These are phyloP conservation scores for Canna indica DNA, from an alignment of 176 grass and related monocot species.

Conservation along the genomic window DNA sequence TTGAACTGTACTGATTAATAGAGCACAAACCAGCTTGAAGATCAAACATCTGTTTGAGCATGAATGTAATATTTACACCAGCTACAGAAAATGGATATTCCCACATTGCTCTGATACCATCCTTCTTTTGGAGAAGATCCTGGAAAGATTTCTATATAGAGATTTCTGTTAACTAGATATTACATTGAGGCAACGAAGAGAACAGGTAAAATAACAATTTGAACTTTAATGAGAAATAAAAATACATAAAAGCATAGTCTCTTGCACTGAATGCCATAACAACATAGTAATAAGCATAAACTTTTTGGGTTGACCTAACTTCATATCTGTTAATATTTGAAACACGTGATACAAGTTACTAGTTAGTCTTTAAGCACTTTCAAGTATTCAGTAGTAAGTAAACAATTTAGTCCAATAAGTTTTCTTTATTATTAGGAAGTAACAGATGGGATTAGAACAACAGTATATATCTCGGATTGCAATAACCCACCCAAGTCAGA, in stretches of 20 bases:
- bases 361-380: background rate
- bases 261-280: background rate
- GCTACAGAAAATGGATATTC: conserved; percentile 97
- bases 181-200: background rate
- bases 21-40: conserved; percentile 65
- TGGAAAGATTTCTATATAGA: conserved; percentile 69
- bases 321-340: background rate
- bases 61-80: too few species aligned
- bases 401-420: background rate
- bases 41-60: conserved; percentile 97
- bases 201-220: background rate
- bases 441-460: background rate
- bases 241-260: background rate
- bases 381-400: background rate
- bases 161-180: background rate
- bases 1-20: background rate
- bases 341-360: background rate
- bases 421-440: background rate
- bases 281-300: background rate
- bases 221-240: background rate
- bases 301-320: background rate
- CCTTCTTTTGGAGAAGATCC: conserved; percentile 71
- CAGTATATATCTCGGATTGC: background rate
- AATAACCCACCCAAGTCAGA: too few species aligned
- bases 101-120: conserved; percentile 83